A percentile compares a stretch with the other conserved stretches of the same genome.
Evolutionary conservation across 1,284 basidiomycete species (phyloP).

Genomic region (Chalciporus sp.): DNA sequence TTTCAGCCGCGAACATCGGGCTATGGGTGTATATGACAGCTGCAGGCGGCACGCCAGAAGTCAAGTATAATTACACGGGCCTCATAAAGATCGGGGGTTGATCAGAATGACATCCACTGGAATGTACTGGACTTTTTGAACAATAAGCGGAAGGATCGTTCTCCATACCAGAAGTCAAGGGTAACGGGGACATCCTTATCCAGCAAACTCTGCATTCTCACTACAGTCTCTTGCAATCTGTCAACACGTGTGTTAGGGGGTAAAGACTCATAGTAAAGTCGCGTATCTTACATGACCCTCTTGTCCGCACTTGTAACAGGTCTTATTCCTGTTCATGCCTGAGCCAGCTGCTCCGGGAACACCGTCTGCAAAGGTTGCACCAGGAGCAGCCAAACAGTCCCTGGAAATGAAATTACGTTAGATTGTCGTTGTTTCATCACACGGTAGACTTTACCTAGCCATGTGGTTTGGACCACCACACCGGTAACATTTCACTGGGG

Average conservation of each 20-base stretch:
- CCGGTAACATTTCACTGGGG: conserved; percentile 80
- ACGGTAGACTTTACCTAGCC: conserved; percentile 55
- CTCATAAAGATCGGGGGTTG: conserved; percentile 7
- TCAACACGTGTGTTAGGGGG: conserved; percentile 16
- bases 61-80: neutral
- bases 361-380: conserved; percentile 50
- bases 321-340: conserved; percentile 64
- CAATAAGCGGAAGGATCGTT: conserved; percentile 9
- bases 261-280: neutral
- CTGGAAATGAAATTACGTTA: conserved; percentile 39
- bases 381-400: conserved; percentile 78
- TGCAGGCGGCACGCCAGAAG: neutral
- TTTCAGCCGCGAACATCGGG: neutral
- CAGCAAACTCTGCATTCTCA: conserved; percentile 56
- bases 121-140: conserved; percentile 17
- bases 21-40: neutral
- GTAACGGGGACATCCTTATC: conserved; percentile 21
- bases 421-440: neutral
- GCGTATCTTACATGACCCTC: conserved; percentile 71
- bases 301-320: conserved; percentile 84
- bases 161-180: conserved; percentile 10
- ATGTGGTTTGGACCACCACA: conserved; percentile 84
- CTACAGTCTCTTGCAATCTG: conserved; percentile 82
- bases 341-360: conserved; percentile 43
- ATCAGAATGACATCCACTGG: conserved; percentile 13